Percentiles rank a stretch among this genome's conserved stretches.
phyloP scores from a whole-genome alignment of 768 basidiomycete genomes.

The Dentipellis sp. region DNA sequence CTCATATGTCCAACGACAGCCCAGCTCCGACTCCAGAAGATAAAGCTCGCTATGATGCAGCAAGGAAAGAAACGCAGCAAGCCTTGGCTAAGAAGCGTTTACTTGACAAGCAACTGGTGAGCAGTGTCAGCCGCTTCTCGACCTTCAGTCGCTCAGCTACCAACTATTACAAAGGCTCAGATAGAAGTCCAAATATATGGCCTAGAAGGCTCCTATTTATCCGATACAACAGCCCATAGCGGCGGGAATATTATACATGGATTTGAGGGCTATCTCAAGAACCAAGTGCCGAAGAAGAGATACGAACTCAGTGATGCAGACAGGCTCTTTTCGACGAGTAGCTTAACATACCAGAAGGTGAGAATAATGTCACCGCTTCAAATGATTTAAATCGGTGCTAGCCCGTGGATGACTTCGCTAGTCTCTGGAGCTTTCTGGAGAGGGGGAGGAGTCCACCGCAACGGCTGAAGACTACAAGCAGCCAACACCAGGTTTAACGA shows the following conservation, averaged over 20 bases:
- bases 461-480: slow-evolving; percentile 63
- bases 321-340: slow-evolving; percentile 77
- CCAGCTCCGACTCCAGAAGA: slow-evolving; percentile 49
- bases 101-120: slow-evolving; percentile 69
- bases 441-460: slow-evolving; percentile 53
- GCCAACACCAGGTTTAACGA: slow-evolving; percentile 65
- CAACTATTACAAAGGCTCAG: slow-evolving; percentile 41
- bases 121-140: slow-evolving; percentile 15
- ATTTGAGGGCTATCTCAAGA: slow-evolving; percentile 81
- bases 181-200: slow-evolving; percentile 74
- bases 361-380: not conserved
- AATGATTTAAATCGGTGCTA: too few species aligned
- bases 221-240: slow-evolving; percentile 65
- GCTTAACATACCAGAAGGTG: slow-evolving; percentile 68
- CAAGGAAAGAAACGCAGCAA: slow-evolving; percentile 67
- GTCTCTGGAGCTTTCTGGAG: slow-evolving; percentile 70
- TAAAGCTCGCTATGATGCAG: slow-evolving; percentile 57
- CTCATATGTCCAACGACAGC: slow-evolving; percentile 30
- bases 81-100: slow-evolving; percentile 68
- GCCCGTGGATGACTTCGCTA: slow-evolving; percentile 19
- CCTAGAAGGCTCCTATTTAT: slow-evolving; percentile 65
- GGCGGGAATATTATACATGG: slow-evolving; percentile 86
- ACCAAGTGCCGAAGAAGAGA: slow-evolving; percentile 59
- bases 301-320: slow-evolving; percentile 73
- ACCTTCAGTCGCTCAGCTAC: too few species aligned